These are phyloP conservation scores for Phytophthora uliginosa DNA, from an alignment of 352 stramenopile genomes.

Conservation along the genomic window DNA sequence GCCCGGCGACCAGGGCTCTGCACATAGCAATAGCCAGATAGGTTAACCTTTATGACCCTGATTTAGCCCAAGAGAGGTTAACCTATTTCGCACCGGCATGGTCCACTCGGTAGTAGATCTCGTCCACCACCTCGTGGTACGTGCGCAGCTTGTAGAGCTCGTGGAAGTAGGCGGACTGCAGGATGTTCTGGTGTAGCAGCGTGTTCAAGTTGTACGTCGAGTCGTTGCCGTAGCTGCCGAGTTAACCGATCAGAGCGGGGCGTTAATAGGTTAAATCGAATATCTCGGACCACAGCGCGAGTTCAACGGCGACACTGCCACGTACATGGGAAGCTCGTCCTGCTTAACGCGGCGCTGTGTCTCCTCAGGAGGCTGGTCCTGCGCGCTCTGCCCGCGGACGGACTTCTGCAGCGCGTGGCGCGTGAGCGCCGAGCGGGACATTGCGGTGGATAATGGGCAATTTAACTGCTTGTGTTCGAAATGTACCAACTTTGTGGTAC, in stretches of 20 bases:
- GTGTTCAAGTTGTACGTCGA: constrained; percentile 98
- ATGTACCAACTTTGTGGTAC: neutral
- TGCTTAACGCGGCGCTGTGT: constrained; percentile 75
- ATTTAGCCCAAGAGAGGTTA: constrained; percentile 1
- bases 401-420: constrained; percentile 74
- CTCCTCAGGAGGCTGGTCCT: constrained; percentile 47
- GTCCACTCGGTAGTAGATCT: constrained; percentile 93
- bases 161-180: constrained; percentile 97
- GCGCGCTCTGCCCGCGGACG: constrained; percentile 46
- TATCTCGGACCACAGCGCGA: constrained; percentile 2
- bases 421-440: constrained; percentile 85
- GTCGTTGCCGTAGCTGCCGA: constrained; percentile 81
- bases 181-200: constrained; percentile 96
- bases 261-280: constrained; percentile 18
- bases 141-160: constrained; percentile 95
- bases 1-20: constrained; percentile 95
- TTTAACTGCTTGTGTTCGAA: neutral
- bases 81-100: constrained; percentile 63
- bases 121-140: constrained; percentile 97
- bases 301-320: constrained; percentile 1
- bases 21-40: constrained; percentile 33
- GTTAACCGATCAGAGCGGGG: constrained; percentile 2
- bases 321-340: constrained; percentile 83
- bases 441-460: neutral
- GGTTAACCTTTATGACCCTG: constrained; percentile 5